Conservation (phyloP, 495 filamentous ascomycete species). For the Aspergillus panamensis region DNA sequence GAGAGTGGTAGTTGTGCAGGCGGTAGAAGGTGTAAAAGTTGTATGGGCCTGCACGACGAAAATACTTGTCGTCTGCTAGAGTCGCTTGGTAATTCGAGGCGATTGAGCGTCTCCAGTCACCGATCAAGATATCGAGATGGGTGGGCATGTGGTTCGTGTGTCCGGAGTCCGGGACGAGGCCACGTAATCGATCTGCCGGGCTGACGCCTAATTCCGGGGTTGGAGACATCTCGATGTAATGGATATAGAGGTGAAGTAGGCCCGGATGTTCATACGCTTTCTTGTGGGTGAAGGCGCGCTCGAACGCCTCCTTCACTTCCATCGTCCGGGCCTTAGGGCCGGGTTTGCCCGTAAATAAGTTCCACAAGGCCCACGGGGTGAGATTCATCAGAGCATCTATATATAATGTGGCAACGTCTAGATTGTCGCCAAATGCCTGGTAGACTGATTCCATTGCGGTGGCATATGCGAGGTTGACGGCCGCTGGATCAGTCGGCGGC, state of each 20-base stretch:
- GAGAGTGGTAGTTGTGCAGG: constrained; percentile 60
- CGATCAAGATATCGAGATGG: constrained; percentile 61
- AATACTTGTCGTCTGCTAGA: constrained; percentile 54
- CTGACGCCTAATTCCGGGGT: constrained; percentile 53
- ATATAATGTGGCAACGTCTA: constrained; percentile 57
- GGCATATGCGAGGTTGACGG: constrained; percentile 54
- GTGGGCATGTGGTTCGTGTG: constrained; percentile 67
- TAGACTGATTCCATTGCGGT: constrained; percentile 57
- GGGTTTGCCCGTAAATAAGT: constrained; percentile 55
- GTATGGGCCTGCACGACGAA: constrained; percentile 41
- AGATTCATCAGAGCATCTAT: constrained; percentile 64
- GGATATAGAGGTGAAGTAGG: constrained; percentile 63
- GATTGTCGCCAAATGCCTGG: constrained; percentile 45
- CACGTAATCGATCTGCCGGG: constrained; percentile 55
- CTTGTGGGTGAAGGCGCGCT: constrained; percentile 42
- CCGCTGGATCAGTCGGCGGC: constrained; percentile 37
- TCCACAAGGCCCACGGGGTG: constrained; percentile 63
- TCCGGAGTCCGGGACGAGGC: constrained; percentile 58
- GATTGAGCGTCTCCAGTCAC: constrained; percentile 58
- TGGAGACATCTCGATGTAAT: constrained; percentile 65
- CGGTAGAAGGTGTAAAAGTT: constrained; percentile 67
- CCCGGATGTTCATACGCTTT: constrained; percentile 49
- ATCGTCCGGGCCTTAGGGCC: constrained; percentile 51
- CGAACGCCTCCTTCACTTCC: constrained; percentile 56
- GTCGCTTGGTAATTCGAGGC: constrained; percentile 55